Evolutionary conservation across 1,139 yeast species (phyloP), one percentile per base, ranked within the genome.

Genomic region (Debaryomycetaceae sp.): DNA sequence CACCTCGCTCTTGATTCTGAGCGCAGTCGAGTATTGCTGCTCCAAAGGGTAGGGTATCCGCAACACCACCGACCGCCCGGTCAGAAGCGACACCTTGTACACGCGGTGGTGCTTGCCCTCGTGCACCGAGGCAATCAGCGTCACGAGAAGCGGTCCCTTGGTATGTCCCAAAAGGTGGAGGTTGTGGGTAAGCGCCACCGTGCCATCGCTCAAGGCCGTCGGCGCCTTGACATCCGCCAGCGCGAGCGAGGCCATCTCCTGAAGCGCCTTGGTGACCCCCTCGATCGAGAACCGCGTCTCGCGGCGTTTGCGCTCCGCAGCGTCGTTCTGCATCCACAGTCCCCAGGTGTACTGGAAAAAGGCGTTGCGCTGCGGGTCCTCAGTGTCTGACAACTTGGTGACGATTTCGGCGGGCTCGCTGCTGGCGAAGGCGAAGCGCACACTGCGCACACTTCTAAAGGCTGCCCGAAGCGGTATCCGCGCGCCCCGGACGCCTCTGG

Each of bases 341-440:
- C 98, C 98, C 95, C 97, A 89, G 3, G 91, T 68, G 54, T 88
- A 91, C 49, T 82, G 77, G 65, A 85, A 89, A 48, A 89, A 85
- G 31, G 78, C 71, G 38, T 73, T 75, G 53, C 94, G 72, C 39
- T 77, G 69, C 12, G 89, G 88, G 46, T 82, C 88, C 31, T 67
- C 58, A 35, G 75, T 71, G 45, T 82, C 83, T 23, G 72, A 58
- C 25, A 80, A 51, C 39, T 67, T 69, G 36, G 86, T 79, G 47
- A 50, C 61, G 6, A 63, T 49, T 44, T 68, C 71, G 16, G 48
- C 43, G 4, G 72, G 69, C n/a, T n/a, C n/a, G n/a, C n/a, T n/a
- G n/a, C n/a, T n/a, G n/a, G n/a, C n/a, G n/a, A n/a, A n/a, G n/a
- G n/a, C n/a, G n/a, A n/a, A n/a, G n/a, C n/a, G n/a, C n/a, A n/a